Conservation (phyloP, 1,284 basidiomycete genomes). For the Microbotryum scabiosae region DNA sequence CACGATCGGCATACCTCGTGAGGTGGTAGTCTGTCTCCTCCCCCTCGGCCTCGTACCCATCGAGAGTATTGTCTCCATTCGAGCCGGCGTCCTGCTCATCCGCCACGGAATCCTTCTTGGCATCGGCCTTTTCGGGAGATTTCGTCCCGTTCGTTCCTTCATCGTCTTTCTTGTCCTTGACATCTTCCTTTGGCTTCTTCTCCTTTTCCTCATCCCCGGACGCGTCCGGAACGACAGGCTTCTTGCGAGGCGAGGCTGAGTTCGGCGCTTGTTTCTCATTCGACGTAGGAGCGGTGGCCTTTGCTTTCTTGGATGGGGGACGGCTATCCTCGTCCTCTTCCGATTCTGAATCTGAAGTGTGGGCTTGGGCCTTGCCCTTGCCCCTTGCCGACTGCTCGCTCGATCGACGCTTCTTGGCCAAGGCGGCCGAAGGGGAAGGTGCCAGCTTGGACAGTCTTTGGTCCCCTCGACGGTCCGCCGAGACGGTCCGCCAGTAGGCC, state of each 20-base stretch:
- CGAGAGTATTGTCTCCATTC: neutral
- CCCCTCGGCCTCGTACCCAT: neutral
- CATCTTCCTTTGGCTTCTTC: neutral
- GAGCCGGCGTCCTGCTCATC: neutral
- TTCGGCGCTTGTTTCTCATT: neutral
- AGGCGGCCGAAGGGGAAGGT: neutral
- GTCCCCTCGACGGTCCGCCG: conserved; percentile 1
- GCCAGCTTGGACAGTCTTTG: neutral
- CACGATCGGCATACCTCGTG: neutral
- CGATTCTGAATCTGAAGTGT: neutral
- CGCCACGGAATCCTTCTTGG: neutral
- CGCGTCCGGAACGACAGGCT: neutral
- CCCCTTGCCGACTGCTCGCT: neutral
- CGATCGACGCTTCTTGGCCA: neutral
- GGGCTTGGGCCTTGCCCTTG: conserved; percentile 1
- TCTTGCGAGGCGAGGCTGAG: neutral
- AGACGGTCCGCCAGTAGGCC: conserved; percentile 9
- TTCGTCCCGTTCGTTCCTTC: neutral
- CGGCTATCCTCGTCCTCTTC: neutral
- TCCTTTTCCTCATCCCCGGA: neutral
- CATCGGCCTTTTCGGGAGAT: neutral
- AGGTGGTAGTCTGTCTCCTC: neutral
- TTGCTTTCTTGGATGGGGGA: neutral
- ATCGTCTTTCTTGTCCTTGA: neutral
- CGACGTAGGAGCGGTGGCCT: neutral